Conservation (phyloP, 139 green algal genomes). For the Tetraselmis striata region DNA sequence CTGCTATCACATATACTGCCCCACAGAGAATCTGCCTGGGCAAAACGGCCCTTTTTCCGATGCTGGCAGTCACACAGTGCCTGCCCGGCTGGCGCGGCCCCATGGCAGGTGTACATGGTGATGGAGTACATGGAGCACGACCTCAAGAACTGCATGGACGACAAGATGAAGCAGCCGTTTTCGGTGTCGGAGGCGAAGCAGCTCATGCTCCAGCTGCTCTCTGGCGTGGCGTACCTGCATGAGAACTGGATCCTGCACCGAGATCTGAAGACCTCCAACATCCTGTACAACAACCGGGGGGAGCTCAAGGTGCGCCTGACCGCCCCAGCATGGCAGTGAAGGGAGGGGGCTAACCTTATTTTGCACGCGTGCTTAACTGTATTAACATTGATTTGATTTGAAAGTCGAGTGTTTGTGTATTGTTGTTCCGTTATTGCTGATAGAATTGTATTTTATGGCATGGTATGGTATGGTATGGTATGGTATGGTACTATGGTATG, state of each 20-base stretch:
- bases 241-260: conserved; percentile 82
- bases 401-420: no score
- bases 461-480: no score
- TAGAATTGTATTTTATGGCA: no score
- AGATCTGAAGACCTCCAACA: conserved; percentile 95
- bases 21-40: no score
- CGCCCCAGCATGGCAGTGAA: no score
- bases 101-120: conserved; percentile 98
- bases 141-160: conserved; percentile 71
- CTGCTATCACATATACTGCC: no score
- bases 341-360: not conserved
- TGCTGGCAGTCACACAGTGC: not conserved
- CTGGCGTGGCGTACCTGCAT: conserved; percentile 83
- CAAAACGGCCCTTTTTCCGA: not conserved
- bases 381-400: no score
- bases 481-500: no score
- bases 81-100: no score
- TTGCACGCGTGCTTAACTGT: no score
- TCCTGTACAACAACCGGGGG: conserved; percentile 92
- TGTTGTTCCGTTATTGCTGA: not conserved
- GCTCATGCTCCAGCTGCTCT: conserved; percentile 81
- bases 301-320: conserved; percentile 62
- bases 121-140: conserved; percentile 99
- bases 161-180: conserved; percentile 59
- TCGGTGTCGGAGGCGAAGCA: conserved; percentile 65